These are phyloP conservation scores for Pterocarpus macrocarpus DNA, from an alignment of 306 rosid genomes.

Conservation along the genomic window DNA sequence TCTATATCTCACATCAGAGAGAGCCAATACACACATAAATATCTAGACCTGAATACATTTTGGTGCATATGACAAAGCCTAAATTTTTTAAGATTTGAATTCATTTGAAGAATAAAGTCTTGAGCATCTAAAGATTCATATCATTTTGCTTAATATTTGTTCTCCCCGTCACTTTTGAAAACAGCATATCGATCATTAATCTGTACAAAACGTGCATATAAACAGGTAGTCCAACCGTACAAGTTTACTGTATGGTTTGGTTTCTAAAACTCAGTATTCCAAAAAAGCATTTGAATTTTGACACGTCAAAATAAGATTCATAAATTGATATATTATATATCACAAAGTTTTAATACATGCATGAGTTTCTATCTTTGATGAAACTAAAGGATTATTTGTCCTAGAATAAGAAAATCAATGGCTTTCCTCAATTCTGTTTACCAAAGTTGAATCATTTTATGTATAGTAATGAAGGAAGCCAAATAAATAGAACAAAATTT, in stretches of 20 bases:
- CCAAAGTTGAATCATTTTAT: constrained; percentile 13
- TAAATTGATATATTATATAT: background rate
- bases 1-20: background rate
- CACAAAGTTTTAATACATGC: background rate
- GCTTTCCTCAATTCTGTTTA: background rate
- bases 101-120: background rate
- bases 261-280: no score
- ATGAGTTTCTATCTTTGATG: background rate
- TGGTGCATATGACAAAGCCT: background rate
- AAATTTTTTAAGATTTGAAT: background rate
- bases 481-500: background rate
- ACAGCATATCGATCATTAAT: no score
- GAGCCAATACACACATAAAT: background rate
- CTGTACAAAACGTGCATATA: no score
- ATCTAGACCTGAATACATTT: background rate
- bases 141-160: no score
- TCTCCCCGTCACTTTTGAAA: no score
- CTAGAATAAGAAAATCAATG: background rate
- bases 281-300: no score
- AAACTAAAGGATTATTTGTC: background rate
- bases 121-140: background rate
- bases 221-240: no score
- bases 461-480: background rate
- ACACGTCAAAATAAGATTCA: background rate
- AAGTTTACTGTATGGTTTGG: no score